These are phyloP conservation scores for Psilocybe tampanensis DNA, from an alignment of 768 basidiomycete species.

Conservation along the genomic window DNA sequence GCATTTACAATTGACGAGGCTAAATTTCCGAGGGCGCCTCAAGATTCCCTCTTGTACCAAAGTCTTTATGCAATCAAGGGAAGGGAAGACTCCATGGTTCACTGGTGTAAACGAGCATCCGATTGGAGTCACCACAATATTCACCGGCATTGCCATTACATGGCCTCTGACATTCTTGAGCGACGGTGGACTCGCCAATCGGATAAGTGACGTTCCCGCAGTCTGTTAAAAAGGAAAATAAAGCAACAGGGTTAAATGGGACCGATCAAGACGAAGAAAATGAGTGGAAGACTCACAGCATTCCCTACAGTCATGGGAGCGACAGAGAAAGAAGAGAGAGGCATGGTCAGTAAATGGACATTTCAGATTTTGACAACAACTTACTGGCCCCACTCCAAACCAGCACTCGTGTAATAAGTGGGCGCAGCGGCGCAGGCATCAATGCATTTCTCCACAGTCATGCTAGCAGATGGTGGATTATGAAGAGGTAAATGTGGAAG, in stretches of 20 bases:
- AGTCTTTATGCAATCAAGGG: neutral
- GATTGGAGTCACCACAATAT: constrained; percentile 6
- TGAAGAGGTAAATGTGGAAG: constrained; percentile 7
- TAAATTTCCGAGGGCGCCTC: neutral
- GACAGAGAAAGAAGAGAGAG: too few species aligned
- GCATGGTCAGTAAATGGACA: neutral
- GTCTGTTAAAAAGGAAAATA: neutral
- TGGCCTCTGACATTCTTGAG: constrained; percentile 5
- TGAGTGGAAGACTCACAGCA: constrained; percentile 7
- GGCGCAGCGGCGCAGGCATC: constrained; percentile 11
- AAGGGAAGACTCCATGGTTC: neutral
- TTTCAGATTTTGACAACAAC: neutral
- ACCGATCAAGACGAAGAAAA: too few species aligned
- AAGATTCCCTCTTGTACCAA: neutral
- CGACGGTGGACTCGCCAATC: constrained; percentile 8
- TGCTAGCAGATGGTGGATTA: constrained; percentile 11
- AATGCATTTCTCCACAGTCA: constrained; percentile 16
- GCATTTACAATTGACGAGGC: too few species aligned
- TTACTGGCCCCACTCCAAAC: constrained; percentile 14
- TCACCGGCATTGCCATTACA: constrained; percentile 12
- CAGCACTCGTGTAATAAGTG: constrained; percentile 9
- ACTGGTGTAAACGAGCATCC: constrained; percentile 11
- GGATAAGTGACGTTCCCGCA: constrained; percentile 9
- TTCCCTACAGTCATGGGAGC: too few species aligned
- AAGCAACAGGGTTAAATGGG: neutral